Base-by-base conservation (phyloP, 805 yeast species). In the Candida broadrunensis region DNA sequence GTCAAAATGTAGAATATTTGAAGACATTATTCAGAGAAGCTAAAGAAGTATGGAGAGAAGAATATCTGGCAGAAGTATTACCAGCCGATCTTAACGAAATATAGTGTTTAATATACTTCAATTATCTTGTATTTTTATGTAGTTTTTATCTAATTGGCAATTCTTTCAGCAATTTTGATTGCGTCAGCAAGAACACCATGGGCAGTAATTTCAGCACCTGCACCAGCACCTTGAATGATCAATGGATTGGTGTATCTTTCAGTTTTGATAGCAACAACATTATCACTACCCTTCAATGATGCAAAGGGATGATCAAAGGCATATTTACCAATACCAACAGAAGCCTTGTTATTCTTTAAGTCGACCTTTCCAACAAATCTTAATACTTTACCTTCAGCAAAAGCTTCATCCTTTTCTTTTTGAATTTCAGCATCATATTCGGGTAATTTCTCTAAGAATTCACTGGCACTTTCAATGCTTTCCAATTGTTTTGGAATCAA, bases 141-240 rank as follows among this genome's bases (percentile, higher is more conserved):
- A 26, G 29, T 13, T 26, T 7, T 9, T 15, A 29, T 35, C 41
- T 61, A 72, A 35, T 61, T 59, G 37, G 82, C 83, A 39, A 88
- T 65, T 73, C 96, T 82, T 70, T 90, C 89, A 33, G 95, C 96
- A 53, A 88, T 83, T 74, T 88, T 93, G 60, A 93, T 77, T 27
- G 87, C 83, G 62, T 93, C 99, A 39, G 95, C 96, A 51, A 93
- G 77, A 33, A 93, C 97, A 66, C 99, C 99, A 45, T 67, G 74
- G 35, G 83, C 83, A 38, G 83, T 78, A 35, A 78, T 81, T 27
- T 77, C 83, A 39, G 83, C 81, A 93, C 54, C 96, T 79, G 83
- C 83, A 56, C 95, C 99, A 24, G 99, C 99, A 68, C 99, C 99
- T 75, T 93, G 99, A 55, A 93, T 78, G 47, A 93, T 84, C 61